Conservation (phyloP, 257 asterid genomes). For the Lavandula angustifolia region DNA sequence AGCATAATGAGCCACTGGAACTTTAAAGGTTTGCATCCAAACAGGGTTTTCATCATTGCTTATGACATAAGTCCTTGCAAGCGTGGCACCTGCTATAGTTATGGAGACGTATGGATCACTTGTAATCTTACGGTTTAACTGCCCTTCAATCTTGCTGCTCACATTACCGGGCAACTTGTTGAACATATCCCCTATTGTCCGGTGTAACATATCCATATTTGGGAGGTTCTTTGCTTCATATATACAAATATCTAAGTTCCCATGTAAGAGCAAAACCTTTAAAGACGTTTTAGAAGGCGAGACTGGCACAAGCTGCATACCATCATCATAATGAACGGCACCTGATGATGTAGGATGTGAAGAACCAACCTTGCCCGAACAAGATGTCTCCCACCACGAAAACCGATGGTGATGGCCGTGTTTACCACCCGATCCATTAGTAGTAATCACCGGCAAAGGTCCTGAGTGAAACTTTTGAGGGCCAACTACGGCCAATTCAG, state of each 20-base stretch:
- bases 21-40: constrained; percentile 83
- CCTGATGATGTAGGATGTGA: constrained; percentile 28
- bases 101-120: constrained; percentile 94
- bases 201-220: constrained; percentile 99
- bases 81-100: constrained; percentile 58
- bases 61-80: constrained; percentile 88
- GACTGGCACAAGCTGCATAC: constrained; percentile 64
- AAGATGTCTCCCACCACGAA: constrained; percentile 57
- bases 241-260: constrained; percentile 86
- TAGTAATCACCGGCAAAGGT: constrained; percentile 44
- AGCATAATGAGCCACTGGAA: constrained; percentile 88
- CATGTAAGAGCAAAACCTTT: constrained; percentile 78
- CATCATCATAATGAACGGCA: constrained; percentile 36
- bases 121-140: constrained; percentile 66
- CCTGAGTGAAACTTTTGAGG: constrained; percentile 60
- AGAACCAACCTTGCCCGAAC: constrained; percentile 32
- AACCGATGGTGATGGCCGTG: constrained; percentile 52
- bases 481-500: constrained; percentile 27
- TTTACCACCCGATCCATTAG: constrained; percentile 41
- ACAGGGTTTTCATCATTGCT: constrained; percentile 81
- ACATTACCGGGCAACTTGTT: constrained; percentile 67
- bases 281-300: constrained; percentile 56
- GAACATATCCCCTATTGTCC: constrained; percentile 84
- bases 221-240: constrained; percentile 93
- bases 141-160: constrained; percentile 85